A percentile compares a stretch with the other conserved stretches of the same genome.
Conservation (phyloP, 768 basidiomycete species). For the Podaxis carcinomalis region DNA sequence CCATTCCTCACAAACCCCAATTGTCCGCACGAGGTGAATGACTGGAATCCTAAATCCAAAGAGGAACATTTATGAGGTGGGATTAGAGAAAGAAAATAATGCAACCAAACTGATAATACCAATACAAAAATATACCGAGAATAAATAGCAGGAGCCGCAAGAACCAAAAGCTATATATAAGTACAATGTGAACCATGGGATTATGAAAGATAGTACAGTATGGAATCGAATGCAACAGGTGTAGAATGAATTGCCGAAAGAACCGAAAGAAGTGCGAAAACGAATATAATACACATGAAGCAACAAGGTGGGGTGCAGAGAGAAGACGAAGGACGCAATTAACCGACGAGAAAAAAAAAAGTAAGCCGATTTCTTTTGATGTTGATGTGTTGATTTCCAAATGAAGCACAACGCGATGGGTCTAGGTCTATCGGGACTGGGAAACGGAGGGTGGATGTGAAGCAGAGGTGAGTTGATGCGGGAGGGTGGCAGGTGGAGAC, state of each 20-base stretch:
- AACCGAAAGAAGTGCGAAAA: neutral
- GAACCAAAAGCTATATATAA: neutral
- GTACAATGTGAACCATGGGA: conserved; percentile 1
- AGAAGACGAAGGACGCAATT: neutral
- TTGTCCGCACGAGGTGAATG: neutral
- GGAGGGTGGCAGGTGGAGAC: neutral
- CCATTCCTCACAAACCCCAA: neutral
- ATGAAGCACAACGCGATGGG: neutral
- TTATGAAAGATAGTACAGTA: conserved; percentile 2
- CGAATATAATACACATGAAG: conserved; percentile 6
- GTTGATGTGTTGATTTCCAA: neutral
- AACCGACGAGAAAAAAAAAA: neutral
- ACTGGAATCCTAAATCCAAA: neutral
- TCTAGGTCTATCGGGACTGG: neutral
- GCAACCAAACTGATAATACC: neutral
- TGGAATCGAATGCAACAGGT: neutral
- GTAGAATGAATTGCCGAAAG: neutral
- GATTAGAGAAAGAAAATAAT: neutral
- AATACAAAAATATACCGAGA: neutral
- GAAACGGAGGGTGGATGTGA: neutral
- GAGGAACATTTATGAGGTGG: neutral
- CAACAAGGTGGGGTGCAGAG: neutral
- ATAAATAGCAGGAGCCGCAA: neutral
- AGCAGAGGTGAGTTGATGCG: neutral
- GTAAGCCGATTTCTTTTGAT: neutral